Base-by-base conservation (phyloP, 495 filamentous ascomycete genomes). In the Tuber aestivum region DNA sequence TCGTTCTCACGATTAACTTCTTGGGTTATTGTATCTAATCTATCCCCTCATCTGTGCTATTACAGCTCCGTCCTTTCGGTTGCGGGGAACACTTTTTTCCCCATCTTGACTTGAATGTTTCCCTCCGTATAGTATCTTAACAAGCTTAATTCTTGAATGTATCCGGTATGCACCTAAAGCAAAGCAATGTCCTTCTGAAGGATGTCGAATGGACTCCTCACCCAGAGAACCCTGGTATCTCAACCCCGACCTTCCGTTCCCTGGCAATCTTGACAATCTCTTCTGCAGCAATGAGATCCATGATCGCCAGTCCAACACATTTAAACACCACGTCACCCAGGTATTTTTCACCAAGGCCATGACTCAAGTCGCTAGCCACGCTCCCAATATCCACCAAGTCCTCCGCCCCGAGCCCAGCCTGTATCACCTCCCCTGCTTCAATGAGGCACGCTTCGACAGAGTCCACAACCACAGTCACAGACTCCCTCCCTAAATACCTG, bases 371-470 rank as follows among this genome's bases (percentile, higher is more conserved):
- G 83, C 75, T 61, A 82, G 84, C 5, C 83, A 83, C 69, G 85
- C 86, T 73, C 86, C 83, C 80, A 8, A 94, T 85, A 87, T 99
- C 94, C 10, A 97, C 91, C 32, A 97, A 86, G 80, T 97, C 90
- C 41, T 89, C 86, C 0, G 91, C 87, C 65, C 85, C 84, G 41
- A 98, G 84, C 0, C 88, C 92, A 0, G 93, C 93, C 79, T 93
- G 89, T 41, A 95, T 91, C 72, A 99, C 85, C 86, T 99, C 95
- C 8, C 95, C 95, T 0, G 95, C 92, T 81, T 97, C 94, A 79
- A 90, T 89, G 76, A 97, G 79, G 73, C 92, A 93, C 7, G 90
- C 92, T 27, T 92, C 89, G 0, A 93, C 84, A 44, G 90, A 93
- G 82, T 98, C 95, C 18, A 97, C 95, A 7, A 97, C 86, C 42